A percentile compares a stretch with the other conserved stretches of the same genome.
phyloP scores from a whole-genome alignment of 1,284 basidiomycete genomes.

The Schizophyllum amplum region DNA sequence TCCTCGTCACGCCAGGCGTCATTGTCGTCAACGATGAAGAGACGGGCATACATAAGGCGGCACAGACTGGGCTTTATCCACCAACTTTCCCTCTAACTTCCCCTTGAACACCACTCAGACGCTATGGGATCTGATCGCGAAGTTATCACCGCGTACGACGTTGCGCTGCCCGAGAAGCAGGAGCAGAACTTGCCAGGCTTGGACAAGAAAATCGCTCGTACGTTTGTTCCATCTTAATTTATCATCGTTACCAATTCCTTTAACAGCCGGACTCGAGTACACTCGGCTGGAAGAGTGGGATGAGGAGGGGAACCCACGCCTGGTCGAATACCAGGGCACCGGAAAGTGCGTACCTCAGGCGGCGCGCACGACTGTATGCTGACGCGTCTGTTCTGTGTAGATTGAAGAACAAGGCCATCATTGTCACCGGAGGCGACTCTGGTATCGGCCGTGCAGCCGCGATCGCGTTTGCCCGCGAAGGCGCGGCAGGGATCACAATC shows the following conservation, averaged over 20 bases:
- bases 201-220: conserved; percentile 31
- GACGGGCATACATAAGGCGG: not conserved
- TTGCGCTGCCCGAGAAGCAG: conserved; percentile 18
- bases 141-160: not conserved
- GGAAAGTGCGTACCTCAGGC: not conserved
- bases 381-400: conserved; percentile 9
- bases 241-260: not conserved
- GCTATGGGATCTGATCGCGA: not conserved
- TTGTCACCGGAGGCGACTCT: conserved; percentile 45
- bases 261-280: conserved; percentile 40
- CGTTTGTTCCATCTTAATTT: not conserved
- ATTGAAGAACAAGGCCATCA: conserved; percentile 47
- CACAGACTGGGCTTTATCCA: not conserved
- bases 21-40: not conserved
- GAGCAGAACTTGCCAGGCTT: conserved; percentile 37
- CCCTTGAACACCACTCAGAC: not conserved
- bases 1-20: not conserved
- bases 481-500: conserved; percentile 49
- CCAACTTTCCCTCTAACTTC: not conserved
- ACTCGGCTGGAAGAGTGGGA: conserved; percentile 51
- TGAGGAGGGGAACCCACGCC: conserved; percentile 47
- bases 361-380: conserved; percentile 18
- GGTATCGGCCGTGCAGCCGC: conserved; percentile 53
- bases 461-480: conserved; percentile 57
- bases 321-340: conserved; percentile 32